Conservation (phyloP, 768 basidiomycete species). For the Daedaleopsis sinensis region DNA sequence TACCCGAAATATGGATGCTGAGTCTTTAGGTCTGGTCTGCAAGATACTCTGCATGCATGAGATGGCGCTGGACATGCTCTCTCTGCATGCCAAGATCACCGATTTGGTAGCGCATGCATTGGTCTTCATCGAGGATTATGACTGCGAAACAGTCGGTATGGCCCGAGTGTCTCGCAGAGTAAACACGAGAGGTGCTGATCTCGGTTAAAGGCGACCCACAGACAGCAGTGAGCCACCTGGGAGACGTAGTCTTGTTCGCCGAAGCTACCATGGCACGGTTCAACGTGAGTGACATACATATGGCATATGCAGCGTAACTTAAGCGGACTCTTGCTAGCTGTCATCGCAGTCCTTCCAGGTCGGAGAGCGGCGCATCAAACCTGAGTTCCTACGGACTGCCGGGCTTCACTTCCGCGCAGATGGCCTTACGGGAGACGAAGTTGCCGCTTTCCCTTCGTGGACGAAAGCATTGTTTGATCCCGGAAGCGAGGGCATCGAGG, state of each 20-base stretch:
- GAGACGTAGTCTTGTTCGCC: constrained; percentile 76
- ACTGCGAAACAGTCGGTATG: constrained; percentile 78
- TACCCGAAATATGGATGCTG: constrained; percentile 59
- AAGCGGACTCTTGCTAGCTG: constrained; percentile 42
- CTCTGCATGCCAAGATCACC: constrained; percentile 65
- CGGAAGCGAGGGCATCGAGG: constrained; percentile 81
- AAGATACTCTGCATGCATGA: constrained; percentile 63
- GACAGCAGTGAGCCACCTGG: constrained; percentile 76
- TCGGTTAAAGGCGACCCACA: constrained; percentile 73
- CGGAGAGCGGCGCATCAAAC: constrained; percentile 48
- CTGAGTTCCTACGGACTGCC: constrained; percentile 54
- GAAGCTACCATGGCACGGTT: constrained; percentile 69
- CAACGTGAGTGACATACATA: constrained; percentile 44
- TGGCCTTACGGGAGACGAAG: constrained; percentile 32
- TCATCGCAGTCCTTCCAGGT: constrained; percentile 48
- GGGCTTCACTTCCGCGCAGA: constrained; percentile 45
- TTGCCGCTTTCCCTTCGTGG: constrained; percentile 50
- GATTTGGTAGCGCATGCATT: constrained; percentile 68
- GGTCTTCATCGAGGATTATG: constrained; percentile 67
- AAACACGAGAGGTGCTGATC: neutral
- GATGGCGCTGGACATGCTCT: constrained; percentile 64
- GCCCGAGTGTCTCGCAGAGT: constrained; percentile 27
- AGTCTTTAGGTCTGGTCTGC: constrained; percentile 71
- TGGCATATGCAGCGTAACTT: neutral
- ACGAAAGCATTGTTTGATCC: constrained; percentile 79